A percentile compares a stretch with the other conserved stretches of the same genome.
These are phyloP conservation scores for Zygoascus bituminiphila DNA, from an alignment of 805 yeast genomes.

Conservation along the genomic window DNA sequence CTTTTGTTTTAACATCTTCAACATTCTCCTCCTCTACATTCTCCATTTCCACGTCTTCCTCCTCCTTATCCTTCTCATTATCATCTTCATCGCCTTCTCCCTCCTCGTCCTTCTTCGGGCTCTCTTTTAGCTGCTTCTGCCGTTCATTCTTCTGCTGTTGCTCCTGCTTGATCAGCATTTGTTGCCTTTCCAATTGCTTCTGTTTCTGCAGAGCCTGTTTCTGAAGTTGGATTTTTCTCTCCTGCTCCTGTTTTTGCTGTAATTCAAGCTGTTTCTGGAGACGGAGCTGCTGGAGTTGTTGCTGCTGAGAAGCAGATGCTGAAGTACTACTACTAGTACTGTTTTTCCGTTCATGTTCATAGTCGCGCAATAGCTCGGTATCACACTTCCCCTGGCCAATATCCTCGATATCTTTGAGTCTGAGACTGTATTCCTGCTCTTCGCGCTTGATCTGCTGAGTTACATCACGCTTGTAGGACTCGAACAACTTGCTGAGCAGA, in stretches of 20 bases:
- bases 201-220: slow-evolving; percentile 2
- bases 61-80: not conserved
- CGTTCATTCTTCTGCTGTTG: slow-evolving; percentile 2
- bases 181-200: slow-evolving; percentile 7
- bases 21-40: not conserved
- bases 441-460: slow-evolving; percentile 22
- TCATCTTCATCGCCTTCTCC: slow-evolving; percentile 2
- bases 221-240: slow-evolving; percentile 5
- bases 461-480: slow-evolving; percentile 19
- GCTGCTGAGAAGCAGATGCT: slow-evolving; percentile 2
- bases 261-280: slow-evolving; percentile 17
- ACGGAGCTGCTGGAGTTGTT: slow-evolving; percentile 17
- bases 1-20: slow-evolving; percentile 6
- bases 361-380: slow-evolving; percentile 25
- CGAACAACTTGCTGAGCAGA: slow-evolving; percentile 17
- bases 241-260: slow-evolving; percentile 17
- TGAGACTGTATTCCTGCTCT: slow-evolving; percentile 31
- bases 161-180: slow-evolving; percentile 3
- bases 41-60: not conserved
- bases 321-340: not conserved
- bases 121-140: not conserved
- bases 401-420: slow-evolving; percentile 33
- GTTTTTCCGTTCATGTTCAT: slow-evolving; percentile 4
- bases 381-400: slow-evolving; percentile 38
- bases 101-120: not conserved